phyloP scores from a whole-genome alignment of 1,284 basidiomycete species.

The Cutaneotrichosporon cyanovorans region DNA sequence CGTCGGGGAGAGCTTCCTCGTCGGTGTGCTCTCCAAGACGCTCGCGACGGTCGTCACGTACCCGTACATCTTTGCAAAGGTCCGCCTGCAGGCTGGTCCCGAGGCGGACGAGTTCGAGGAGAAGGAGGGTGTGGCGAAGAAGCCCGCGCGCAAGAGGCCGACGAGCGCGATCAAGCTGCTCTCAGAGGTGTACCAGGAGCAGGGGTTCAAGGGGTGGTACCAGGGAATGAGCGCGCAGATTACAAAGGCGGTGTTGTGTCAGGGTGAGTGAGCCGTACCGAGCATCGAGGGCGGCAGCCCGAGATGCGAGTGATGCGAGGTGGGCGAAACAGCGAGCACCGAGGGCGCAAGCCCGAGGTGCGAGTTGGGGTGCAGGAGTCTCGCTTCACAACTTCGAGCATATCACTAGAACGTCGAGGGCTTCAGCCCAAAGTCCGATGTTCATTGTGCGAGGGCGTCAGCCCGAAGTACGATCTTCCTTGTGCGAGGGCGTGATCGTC shows the following conservation, averaged over 20 bases:
- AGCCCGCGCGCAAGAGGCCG: constrained; percentile 4
- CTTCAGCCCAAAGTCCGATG: no score
- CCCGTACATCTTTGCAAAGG: constrained; percentile 60
- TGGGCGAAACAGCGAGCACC: no score
- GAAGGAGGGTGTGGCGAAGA: constrained; percentile 2
- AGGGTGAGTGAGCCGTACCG: constrained; percentile 37
- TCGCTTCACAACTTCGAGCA: no score
- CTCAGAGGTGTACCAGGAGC: constrained; percentile 60
- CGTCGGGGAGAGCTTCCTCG: constrained; percentile 70
- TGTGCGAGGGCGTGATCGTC: no score
- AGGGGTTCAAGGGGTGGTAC: constrained; percentile 88
- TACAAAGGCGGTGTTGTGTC: constrained; percentile 54
- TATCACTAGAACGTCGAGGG: no score
- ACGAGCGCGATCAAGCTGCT: constrained; percentile 51
- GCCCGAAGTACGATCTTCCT: no score
- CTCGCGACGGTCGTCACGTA: constrained; percentile 81
- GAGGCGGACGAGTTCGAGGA: constrained; percentile 26
- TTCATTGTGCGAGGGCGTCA: no score
- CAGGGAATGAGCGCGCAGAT: constrained; percentile 67
- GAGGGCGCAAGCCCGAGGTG: no score
- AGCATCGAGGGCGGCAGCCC: no score
- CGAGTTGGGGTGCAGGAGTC: no score
- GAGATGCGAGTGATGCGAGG: no score
- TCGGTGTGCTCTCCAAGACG: constrained; percentile 93
- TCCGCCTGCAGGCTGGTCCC: constrained; percentile 75